These are phyloP conservation scores for Talaromyces pinophilus DNA, from an alignment of 2,329 filamentous ascomycete species.

Conservation along the genomic window DNA sequence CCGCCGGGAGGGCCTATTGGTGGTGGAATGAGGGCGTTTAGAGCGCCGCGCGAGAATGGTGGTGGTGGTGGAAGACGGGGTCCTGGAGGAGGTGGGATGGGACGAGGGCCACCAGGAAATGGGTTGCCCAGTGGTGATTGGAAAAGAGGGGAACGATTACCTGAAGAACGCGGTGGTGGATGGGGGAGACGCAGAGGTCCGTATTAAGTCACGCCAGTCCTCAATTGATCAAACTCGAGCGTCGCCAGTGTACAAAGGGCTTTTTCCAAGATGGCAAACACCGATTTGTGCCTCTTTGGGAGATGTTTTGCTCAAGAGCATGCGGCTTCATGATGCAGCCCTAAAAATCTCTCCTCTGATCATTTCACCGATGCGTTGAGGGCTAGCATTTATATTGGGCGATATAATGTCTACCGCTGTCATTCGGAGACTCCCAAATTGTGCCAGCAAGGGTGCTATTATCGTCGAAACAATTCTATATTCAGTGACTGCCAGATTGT, in stretches of 20 bases:
- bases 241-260: background rate
- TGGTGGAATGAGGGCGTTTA: conserved; percentile 43
- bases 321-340: too few relatives aligned
- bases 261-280: background rate
- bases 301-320: too few relatives aligned
- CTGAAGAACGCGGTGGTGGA: conserved; percentile 40
- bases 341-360: too few relatives aligned
- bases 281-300: background rate
- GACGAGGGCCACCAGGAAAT: conserved; percentile 40
- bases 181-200: conserved; percentile 46
- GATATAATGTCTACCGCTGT: too few relatives aligned
- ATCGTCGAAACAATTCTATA: too few relatives aligned
- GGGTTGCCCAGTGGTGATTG: conserved; percentile 51
- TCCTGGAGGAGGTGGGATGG: conserved; percentile 36
- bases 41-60: conserved; percentile 42
- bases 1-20: conserved; percentile 48
- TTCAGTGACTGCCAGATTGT: background rate
- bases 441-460: too few relatives aligned
- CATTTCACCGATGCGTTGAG: too few relatives aligned
- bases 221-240: background rate
- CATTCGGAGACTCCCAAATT: too few relatives aligned
- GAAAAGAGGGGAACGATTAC: conserved; percentile 51
- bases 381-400: too few relatives aligned
- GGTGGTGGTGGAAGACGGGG: conserved; percentile 42
- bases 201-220: conserved; percentile 28